Evolutionary conservation across 2,329 filamentous ascomycete species (phyloP), one percentile per base, ranked within the genome.

Genomic region (Fusarium sp.): DNA sequence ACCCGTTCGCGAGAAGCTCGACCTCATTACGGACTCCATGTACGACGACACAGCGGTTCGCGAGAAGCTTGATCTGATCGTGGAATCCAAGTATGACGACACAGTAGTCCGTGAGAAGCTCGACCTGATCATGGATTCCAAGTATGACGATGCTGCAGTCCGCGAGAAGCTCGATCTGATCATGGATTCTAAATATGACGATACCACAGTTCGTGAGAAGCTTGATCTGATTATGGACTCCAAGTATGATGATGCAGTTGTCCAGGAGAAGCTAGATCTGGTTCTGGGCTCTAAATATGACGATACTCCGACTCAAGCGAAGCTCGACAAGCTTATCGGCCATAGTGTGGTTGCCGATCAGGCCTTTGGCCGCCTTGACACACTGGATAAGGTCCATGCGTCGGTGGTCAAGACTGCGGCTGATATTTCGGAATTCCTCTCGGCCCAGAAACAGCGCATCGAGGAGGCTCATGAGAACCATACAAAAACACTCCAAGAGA

Each of bases 381-480:
- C 91, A 21, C 84, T 99, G 6, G 92, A 97, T 66, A 86, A 93
- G 73, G 95, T 98, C 46, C 92, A 97, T 70, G 84, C 90, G 63
- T 91, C 96, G 66, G 92, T 99, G 53, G 86, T 92, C 72, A 84
- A 88, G 56, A 96, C 92, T 2, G 93, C 94, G 1, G 86, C 88
- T 17, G 92, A 96, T 71, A 88, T 99, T 50, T 89, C 90, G 3
- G 86, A 89, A 37, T 97, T 97, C 72, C 84, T 98, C 17, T 84
- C 88, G 3, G 81, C 82, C 3, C 93, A 97, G 73, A 90, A 87
- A 19, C 86, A 88, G 70, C 85, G 90, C 19, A 90, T 92, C 59
- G 82, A 85, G 1, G 85, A 94, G 60, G 91, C 93, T 36, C 88
- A 92, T 58, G 91, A 95, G 63, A 88, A 89, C 44, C 90, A 88